A percentile compares a stretch with the other conserved stretches of the same genome.
Evolutionary conservation across 306 rosid species (phyloP).

Genomic region (Urtica urens): DNA sequence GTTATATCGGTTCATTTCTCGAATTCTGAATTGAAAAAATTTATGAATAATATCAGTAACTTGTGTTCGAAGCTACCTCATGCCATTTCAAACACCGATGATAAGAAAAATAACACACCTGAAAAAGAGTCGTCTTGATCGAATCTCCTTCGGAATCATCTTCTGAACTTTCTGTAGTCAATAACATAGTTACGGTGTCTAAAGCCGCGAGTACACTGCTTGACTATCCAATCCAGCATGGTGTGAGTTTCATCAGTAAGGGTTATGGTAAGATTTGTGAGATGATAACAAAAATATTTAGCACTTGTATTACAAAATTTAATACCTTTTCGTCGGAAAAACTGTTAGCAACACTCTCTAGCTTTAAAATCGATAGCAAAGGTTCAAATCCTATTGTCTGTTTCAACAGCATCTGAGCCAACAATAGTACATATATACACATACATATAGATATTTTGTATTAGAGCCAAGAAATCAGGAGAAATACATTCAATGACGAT

Average conservation of each 20-base stretch:
- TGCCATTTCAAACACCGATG: no score
- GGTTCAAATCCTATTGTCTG: conserved; percentile 84
- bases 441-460: background rate
- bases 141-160: conserved; percentile 61
- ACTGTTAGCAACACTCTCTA: conserved; percentile 54
- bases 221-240: conserved; percentile 96
- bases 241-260: conserved; percentile 29
- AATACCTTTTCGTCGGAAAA: conserved; percentile 88
- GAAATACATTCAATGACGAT: conserved; percentile 1
- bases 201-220: conserved; percentile 71
- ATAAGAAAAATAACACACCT: conserved; percentile 62
- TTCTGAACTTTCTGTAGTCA: conserved; percentile 60
- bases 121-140: conserved; percentile 61
- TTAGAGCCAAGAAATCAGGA: conserved; percentile 15
- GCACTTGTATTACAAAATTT: conserved; percentile 15
- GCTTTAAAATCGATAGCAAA: conserved; percentile 58
- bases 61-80: no score
- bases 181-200: conserved; percentile 65
- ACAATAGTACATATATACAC: background rate
- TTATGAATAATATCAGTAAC: no score
- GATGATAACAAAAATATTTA: background rate
- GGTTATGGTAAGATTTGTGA: conserved; percentile 32
- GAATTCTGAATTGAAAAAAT: no score
- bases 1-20: no score
- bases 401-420: conserved; percentile 70